Evolutionary conservation across 495 filamentous ascomycete species (phyloP), one percentile per base, ranked within the genome.

Genomic region (Amphirosellinia nigrospora): DNA sequence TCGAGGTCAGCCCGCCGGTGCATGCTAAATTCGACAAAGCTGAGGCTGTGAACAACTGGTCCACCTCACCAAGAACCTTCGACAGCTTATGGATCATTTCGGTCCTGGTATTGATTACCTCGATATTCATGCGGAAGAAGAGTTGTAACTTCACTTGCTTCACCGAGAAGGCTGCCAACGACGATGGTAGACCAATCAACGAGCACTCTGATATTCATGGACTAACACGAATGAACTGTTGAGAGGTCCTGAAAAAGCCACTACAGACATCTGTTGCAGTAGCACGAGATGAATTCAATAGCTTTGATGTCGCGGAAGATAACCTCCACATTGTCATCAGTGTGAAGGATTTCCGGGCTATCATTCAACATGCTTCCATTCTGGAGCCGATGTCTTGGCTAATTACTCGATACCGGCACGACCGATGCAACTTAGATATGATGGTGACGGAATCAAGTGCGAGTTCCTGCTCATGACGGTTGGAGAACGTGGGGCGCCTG

Each of bases 391-490:
- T 36, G 82, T 98, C 11, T 88, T 88, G 34, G 91, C 93, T n/a
- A 83, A 82, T 56, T 98, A 96, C 74, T 96, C 93, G 9, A 84
- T 86, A 26, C 93, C 96, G 1, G 90, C 89, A 45, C 89, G 89
- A 34, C 96, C 96, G 3, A 86, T 99, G 78, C 94, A 97, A 76
- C 81, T 98, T 11, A 88, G 84, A 38, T 98, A 98, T 77, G 83
- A 84, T 9, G 81, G 81, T 32, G 89, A 92, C 60, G 96, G 94
- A 19, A 83, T 98, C 64, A 80, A 87, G 56, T 92, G 91, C 69
- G 93, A 97, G 65, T 98, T 96, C 75, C 95, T 95, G 19, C 79
- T 99, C 53, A 98, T 97, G 94, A 99, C 96, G 11, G 88, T 92
- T 38, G 93, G 94, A n/a, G 93, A 96, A 68, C 87, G 87, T 70